phyloP scores from a whole-genome alignment of 768 basidiomycete species.

The Trametes punicea region DNA sequence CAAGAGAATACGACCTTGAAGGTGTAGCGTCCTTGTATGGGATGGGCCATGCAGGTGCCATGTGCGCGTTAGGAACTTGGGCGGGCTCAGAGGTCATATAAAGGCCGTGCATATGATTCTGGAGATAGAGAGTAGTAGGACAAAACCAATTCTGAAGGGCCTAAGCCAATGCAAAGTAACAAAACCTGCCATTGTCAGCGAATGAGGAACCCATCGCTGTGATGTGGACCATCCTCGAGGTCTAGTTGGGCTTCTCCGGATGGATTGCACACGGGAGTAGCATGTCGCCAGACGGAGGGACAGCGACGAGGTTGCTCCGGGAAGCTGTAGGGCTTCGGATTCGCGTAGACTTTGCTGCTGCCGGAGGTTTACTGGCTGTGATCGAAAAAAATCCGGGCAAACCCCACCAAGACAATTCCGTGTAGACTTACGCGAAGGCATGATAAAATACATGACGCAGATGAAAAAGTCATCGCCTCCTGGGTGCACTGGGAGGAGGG shows the following conservation, averaged over 20 bases:
- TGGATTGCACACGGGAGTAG: not conserved
- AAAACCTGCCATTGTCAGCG: too few species aligned
- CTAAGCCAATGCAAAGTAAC: too few species aligned
- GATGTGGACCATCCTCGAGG: constrained; percentile 9
- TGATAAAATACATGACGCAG: not conserved
- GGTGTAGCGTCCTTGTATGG: too few species aligned
- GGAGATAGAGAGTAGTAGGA: too few species aligned
- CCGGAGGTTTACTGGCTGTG: too few species aligned
- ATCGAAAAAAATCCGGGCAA: not conserved
- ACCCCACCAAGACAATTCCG: not conserved
- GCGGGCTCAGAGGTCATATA: too few species aligned
- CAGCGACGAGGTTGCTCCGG: constrained; percentile 15
- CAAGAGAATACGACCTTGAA: too few species aligned
- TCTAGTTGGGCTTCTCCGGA: constrained; percentile 1
- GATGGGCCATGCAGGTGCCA: too few species aligned
- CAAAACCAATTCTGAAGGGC: too few species aligned
- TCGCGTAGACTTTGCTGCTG: not conserved
- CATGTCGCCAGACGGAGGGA: not conserved
- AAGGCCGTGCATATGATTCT: too few species aligned
- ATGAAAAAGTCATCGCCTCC: constrained; percentile 36
- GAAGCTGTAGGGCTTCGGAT: not conserved
- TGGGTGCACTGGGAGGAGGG: constrained; percentile 72
- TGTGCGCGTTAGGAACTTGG: too few species aligned
- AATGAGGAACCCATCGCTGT: not conserved
- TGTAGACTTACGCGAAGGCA: not conserved